Evolutionary conservation across 371 early-diverging fungal species (phyloP).

Genomic region (Rozella allomycis): DNA sequence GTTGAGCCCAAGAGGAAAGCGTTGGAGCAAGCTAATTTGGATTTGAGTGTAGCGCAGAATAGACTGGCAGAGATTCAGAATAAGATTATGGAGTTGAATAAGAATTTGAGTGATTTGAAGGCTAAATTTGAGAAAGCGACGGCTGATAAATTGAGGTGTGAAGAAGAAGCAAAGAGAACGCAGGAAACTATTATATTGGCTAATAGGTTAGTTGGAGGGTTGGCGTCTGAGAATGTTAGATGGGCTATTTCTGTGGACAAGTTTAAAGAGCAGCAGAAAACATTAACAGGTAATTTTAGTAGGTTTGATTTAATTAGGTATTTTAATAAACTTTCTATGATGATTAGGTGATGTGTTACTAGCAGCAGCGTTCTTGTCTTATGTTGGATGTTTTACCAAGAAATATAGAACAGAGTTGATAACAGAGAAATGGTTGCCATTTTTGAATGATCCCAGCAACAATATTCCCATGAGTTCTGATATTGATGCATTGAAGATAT

Average conservation of each 20-base stretch:
- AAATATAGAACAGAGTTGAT: constrained; percentile 29
- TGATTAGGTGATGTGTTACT: constrained; percentile 34
- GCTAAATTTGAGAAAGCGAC: constrained; percentile 39
- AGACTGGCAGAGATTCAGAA: constrained; percentile 25
- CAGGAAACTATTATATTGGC: constrained; percentile 36
- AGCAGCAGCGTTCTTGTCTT: constrained; percentile 33
- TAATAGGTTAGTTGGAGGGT: constrained; percentile 34
- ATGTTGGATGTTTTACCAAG: constrained; percentile 38
- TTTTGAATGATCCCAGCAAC: constrained; percentile 8
- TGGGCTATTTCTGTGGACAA: constrained; percentile 32
- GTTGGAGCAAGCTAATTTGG: constrained; percentile 26
- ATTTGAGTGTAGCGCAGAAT: constrained; percentile 24
- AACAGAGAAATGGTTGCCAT: constrained; percentile 17
- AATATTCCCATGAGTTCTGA: constrained; percentile 21
- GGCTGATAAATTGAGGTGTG: constrained; percentile 31
- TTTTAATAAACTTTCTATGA: too few relatives aligned
- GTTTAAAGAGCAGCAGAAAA: constrained; percentile 37
- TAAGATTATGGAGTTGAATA: constrained; percentile 32
- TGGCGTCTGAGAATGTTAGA: constrained; percentile 36
- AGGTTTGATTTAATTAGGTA: too few relatives aligned
- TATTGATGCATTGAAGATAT: constrained; percentile 26
- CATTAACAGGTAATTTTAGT: too few relatives aligned
- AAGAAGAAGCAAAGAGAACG: constrained; percentile 32
- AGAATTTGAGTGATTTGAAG: constrained; percentile 25
- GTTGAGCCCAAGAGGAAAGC: constrained; percentile 37